phyloP scores from a whole-genome alignment of 2,329 filamentous ascomycete species.

The Ceratocystis variospora region DNA sequence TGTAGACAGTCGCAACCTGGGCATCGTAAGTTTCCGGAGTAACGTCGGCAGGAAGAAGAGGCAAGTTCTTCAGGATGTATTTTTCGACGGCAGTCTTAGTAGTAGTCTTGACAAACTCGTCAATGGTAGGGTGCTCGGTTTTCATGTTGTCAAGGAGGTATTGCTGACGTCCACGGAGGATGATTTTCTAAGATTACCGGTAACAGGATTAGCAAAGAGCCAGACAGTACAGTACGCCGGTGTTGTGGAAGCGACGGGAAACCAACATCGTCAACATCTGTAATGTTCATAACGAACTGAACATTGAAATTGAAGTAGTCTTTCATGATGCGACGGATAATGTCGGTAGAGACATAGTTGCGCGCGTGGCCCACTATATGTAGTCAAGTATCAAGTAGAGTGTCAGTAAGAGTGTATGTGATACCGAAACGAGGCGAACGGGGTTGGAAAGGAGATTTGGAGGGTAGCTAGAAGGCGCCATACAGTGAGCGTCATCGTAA shows the following conservation, averaged over 20 bases:
- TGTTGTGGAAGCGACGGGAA: neutral
- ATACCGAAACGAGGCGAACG: conserved; percentile 4
- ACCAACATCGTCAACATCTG: conserved; percentile 57
- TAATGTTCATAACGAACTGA: conserved; percentile 87
- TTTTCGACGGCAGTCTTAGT: conserved; percentile 35
- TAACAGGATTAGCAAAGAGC: neutral
- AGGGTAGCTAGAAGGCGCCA: neutral
- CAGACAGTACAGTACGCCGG: neutral
- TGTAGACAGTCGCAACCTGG: conserved; percentile 40
- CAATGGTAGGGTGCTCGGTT: conserved; percentile 14
- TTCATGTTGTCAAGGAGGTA: conserved; percentile 49
- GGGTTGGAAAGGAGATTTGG: neutral
- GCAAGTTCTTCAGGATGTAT: conserved; percentile 43
- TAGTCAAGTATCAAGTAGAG: neutral
- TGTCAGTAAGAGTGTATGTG: neutral
- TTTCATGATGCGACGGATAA: conserved; percentile 66
- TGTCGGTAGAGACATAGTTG: conserved; percentile 85
- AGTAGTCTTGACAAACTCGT: conserved; percentile 13
- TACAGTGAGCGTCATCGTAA: conserved; percentile 61
- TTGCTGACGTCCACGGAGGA: conserved; percentile 56
- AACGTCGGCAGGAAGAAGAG: conserved; percentile 34
- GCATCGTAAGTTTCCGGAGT: conserved; percentile 35
- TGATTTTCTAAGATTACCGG: conserved; percentile 32
- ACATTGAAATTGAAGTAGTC: conserved; percentile 76
- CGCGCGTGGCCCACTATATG: conserved; percentile 55